Evolutionary conservation across 2,329 filamentous ascomycete genomes (phyloP), one percentile per base, ranked within the genome.

Genomic region (Didymella arachidicola): DNA sequence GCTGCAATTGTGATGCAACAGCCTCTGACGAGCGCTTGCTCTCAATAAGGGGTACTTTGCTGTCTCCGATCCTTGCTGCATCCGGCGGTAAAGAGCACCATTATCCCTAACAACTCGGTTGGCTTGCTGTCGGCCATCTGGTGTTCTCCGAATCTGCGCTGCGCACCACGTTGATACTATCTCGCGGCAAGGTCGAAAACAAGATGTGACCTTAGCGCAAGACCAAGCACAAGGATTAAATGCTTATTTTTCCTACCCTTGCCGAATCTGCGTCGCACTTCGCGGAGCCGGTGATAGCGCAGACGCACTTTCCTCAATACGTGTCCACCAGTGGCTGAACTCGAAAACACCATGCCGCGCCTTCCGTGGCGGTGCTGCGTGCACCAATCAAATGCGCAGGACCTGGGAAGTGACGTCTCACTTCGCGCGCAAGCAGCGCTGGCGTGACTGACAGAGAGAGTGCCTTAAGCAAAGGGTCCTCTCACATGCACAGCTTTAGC

Each of bases 381-480:
- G 6, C 19, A 6, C 50, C 56, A 59, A 59, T 59, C 39, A 54
- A 47, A 34, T 16, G 18, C 25, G 22, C 44, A 42, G 32, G 7
- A 39, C 12, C 41, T 18, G 30, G 45, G 39, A 51, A 50, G 50
- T 59, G 50, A 59, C 51, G 56, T 59, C 56, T 59, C 50, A 51
- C 45, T 41, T 39, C 32, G 27, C 46, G 45, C 51, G 51, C 42
- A 54, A 41, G 45, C 50, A 51, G 41, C 50, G 46, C 32, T 46
- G 56, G 56, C 56, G 56, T 54, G 50, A 59, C 46, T 34, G 16
- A 27, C 50, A 46, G 41, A 42, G 44, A 59, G 44, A 49, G 39
- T 49, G 25, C 39, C 41, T 53, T 59, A 53, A 59, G 38, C 45
- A 45, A 50, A 53, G 45, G 45, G 44, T 50, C 26, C 36, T 44